Conservation (phyloP, 2,329 filamentous ascomycete genomes). For the Aureobasidium melanogenum region DNA sequence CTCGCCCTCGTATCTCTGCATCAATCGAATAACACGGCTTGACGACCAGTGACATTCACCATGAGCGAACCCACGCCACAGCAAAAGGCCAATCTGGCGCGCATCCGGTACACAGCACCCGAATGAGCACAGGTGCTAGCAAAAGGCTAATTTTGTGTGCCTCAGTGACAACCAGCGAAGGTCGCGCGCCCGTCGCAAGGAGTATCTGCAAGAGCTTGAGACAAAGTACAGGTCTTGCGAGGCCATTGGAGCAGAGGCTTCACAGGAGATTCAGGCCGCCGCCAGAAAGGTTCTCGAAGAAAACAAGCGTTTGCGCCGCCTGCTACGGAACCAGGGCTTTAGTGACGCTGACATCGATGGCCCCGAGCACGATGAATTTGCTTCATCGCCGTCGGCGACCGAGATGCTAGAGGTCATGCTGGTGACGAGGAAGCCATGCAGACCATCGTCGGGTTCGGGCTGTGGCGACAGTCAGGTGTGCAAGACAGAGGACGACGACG, state of each 20-base stretch:
- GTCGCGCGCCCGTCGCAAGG: slow-evolving; percentile 64
- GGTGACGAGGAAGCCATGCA: slow-evolving; percentile 2
- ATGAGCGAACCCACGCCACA: slow-evolving; percentile 13
- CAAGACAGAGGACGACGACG: slow-evolving; percentile 2
- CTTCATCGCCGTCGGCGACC: not conserved
- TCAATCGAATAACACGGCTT: not conserved
- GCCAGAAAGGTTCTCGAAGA: slow-evolving; percentile 61
- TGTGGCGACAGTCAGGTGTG: not conserved
- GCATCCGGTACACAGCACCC: slow-evolving; percentile 60
- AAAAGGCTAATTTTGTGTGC: slow-evolving; percentile 10
- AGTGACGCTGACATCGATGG: slow-evolving; percentile 45
- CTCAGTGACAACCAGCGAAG: slow-evolving; percentile 65
- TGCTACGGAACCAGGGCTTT: slow-evolving; percentile 52
- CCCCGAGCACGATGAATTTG: slow-evolving; percentile 8
- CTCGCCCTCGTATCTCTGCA: not conserved
- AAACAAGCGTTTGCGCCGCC: slow-evolving; percentile 53
- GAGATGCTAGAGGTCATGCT: slow-evolving; percentile 14
- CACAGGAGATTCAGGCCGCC: slow-evolving; percentile 61
- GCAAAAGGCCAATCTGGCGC: slow-evolving; percentile 38
- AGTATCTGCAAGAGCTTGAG: slow-evolving; percentile 64
- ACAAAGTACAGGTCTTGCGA: slow-evolving; percentile 55
- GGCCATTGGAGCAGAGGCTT: slow-evolving; percentile 57
- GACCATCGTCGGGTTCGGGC: not conserved
- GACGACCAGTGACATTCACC: not conserved
- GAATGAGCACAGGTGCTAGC: slow-evolving; percentile 11